Evolutionary conservation across 2,329 filamentous ascomycete genomes (phyloP).

Genomic region (Lachnellula cervina): DNA sequence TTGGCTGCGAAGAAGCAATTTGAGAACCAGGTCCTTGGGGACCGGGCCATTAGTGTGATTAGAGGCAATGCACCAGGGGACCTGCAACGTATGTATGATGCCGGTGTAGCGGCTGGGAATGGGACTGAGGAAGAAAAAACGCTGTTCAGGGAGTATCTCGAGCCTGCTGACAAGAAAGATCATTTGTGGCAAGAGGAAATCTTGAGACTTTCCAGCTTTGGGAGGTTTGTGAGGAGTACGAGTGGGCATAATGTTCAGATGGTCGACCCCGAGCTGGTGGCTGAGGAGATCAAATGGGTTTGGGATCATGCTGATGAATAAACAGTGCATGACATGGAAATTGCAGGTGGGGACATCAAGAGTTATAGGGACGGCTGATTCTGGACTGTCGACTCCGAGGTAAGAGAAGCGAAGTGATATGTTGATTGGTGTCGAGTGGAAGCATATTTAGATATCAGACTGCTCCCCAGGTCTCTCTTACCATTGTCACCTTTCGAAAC

Average conservation of each 20-base stretch:
- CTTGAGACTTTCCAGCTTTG: slow-evolving; percentile 7
- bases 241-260: slow-evolving; percentile 20
- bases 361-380: too few relatives aligned
- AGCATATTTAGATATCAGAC: too few relatives aligned
- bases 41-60: slow-evolving; percentile 13
- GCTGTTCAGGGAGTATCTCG: slow-evolving; percentile 1
- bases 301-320: slow-evolving; percentile 40
- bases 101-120: slow-evolving; percentile 11
- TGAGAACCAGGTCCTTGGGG: slow-evolving; percentile 9
- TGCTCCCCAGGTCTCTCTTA: too few relatives aligned
- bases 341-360: too few relatives aligned
- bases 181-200: slow-evolving; percentile 6
- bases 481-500: too few relatives aligned
- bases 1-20: slow-evolving; percentile 17
- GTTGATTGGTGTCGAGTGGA: too few relatives aligned
- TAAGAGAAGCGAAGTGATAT: too few relatives aligned
- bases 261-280: slow-evolving; percentile 12
- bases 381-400: too few relatives aligned
- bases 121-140: slow-evolving; percentile 9
- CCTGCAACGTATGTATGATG: slow-evolving; percentile 13
- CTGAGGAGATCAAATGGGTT: slow-evolving; percentile 29
- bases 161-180: slow-evolving; percentile 1
- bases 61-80: slow-evolving; percentile 8
- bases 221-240: neutral
- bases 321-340: too few relatives aligned